These are phyloP conservation scores for Colletotrichum truncatum DNA, from an alignment of 2,329 filamentous ascomycete species.

Conservation along the genomic window DNA sequence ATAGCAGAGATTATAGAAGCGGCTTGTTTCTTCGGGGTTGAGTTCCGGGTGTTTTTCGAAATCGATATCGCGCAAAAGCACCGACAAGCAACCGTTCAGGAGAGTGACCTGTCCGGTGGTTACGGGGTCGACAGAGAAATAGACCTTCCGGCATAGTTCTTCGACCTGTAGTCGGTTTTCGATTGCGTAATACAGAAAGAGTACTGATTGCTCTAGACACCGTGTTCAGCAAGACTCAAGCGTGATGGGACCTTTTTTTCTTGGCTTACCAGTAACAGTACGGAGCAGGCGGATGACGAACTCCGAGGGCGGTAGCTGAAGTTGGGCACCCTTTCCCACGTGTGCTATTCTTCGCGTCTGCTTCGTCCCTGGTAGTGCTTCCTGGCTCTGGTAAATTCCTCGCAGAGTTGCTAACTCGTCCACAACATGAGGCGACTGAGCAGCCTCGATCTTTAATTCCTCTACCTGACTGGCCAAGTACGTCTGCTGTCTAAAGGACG, in stretches of 20 bases:
- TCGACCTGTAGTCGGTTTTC: slow-evolving; percentile 28
- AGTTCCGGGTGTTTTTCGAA: slow-evolving; percentile 18
- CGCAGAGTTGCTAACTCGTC: slow-evolving; percentile 16
- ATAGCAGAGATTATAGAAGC: slow-evolving; percentile 17
- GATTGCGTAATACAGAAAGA: slow-evolving; percentile 32
- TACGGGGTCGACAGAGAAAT: slow-evolving; percentile 33
- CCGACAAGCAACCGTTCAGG: slow-evolving; percentile 30
- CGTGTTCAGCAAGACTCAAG: too few relatives aligned
- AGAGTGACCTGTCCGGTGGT: slow-evolving; percentile 28
- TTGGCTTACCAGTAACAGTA: background rate
- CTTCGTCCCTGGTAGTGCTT: background rate
- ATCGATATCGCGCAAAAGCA: slow-evolving; percentile 29
- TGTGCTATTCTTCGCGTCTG: background rate
- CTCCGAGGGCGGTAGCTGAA: background rate
- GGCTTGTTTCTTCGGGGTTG: slow-evolving; percentile 14
- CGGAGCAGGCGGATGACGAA: slow-evolving; percentile 1
- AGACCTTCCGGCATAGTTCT: slow-evolving; percentile 28
- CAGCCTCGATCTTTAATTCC: slow-evolving; percentile 11
- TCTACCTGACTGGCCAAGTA: slow-evolving; percentile 25
- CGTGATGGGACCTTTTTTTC: too few relatives aligned
- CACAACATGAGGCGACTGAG: slow-evolving; percentile 7
- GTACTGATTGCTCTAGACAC: slow-evolving; percentile 4
- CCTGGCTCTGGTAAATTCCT: slow-evolving; percentile 11
- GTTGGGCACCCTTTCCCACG: background rate
- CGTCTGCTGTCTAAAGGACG: slow-evolving; percentile 28